Conservation (phyloP, 2,329 filamentous ascomycete genomes). For the Leptoxyphium fumago region DNA sequence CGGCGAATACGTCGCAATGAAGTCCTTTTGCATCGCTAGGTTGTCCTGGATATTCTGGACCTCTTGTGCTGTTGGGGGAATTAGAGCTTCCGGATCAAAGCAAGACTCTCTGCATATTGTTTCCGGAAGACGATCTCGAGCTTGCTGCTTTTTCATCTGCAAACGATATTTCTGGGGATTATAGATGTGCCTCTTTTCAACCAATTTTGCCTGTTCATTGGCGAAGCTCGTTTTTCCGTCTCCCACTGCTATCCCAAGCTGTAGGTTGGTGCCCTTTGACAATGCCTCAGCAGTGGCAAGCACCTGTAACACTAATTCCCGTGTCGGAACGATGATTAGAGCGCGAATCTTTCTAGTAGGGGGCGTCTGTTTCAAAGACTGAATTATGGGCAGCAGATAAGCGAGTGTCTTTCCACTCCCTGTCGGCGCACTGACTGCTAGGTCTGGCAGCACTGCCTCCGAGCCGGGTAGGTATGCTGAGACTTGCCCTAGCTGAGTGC, state of each 20-base stretch:
- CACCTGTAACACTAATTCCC: slow-evolving; percentile 61
- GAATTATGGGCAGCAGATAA: slow-evolving; percentile 74
- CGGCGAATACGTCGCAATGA: slow-evolving; percentile 51
- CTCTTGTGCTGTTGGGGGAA: slow-evolving; percentile 7
- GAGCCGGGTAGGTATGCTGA: slow-evolving; percentile 13
- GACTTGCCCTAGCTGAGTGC: slow-evolving; percentile 1
- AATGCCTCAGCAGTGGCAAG: slow-evolving; percentile 60
- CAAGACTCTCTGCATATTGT: slow-evolving; percentile 22
- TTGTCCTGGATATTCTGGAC: slow-evolving; percentile 23
- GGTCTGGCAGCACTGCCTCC: slow-evolving; percentile 39
- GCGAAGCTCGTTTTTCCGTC: slow-evolving; percentile 50
- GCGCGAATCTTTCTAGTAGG: slow-evolving; percentile 55
- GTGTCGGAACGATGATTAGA: slow-evolving; percentile 76
- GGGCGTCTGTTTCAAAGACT: slow-evolving; percentile 49
- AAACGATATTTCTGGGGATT: slow-evolving; percentile 45
- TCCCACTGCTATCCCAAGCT: slow-evolving; percentile 70
- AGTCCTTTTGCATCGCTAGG: slow-evolving; percentile 36
- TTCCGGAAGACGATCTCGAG: slow-evolving; percentile 20
- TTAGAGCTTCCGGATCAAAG: slow-evolving; percentile 7
- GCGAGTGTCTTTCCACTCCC: slow-evolving; percentile 92
- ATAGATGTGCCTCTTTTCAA: slow-evolving; percentile 45
- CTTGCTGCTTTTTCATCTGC: slow-evolving; percentile 27
- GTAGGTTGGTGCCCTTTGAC: slow-evolving; percentile 55
- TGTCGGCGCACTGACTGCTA: slow-evolving; percentile 83
- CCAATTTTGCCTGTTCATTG: slow-evolving; percentile 46